Percentiles rank a stretch among this genome's conserved stretches.
Conservation (phyloP, 257 asterid species). For the Solanum gracilifrons region DNA sequence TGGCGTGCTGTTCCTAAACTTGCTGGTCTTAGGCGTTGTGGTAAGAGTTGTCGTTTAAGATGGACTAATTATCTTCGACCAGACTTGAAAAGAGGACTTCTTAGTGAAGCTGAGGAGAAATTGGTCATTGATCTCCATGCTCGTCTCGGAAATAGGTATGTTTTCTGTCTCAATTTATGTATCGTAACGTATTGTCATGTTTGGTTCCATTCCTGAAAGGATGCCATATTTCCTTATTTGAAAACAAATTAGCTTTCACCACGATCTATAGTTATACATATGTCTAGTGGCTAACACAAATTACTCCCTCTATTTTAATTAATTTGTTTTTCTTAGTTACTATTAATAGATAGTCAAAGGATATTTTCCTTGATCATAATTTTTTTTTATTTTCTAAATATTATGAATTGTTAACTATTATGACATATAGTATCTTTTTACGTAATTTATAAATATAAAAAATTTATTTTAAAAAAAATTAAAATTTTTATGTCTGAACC, state of each 20-base stretch:
- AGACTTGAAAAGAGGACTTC: slow-evolving; percentile 90
- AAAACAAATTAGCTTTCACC: background rate
- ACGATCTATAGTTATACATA: background rate
- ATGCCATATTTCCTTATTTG: background rate
- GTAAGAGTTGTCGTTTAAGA: slow-evolving; percentile 92
- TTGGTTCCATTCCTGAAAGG: too few species aligned
- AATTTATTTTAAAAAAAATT: background rate
- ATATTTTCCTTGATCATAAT: background rate
- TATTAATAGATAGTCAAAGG: background rate
- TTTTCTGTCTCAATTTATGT: background rate
- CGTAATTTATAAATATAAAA: background rate
- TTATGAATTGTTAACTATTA: background rate
- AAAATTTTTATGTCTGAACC: fast-evolving
- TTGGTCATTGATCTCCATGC: slow-evolving; percentile 91
- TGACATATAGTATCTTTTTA: background rate
- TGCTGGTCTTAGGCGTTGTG: slow-evolving; percentile 97
- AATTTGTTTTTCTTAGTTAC: background rate
- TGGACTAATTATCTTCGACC: slow-evolving; percentile 99
- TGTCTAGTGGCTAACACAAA: background rate
- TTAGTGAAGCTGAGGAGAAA: slow-evolving; percentile 72
- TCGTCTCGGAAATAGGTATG: slow-evolving; percentile 78
- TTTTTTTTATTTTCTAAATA: background rate
- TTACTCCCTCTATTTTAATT: background rate
- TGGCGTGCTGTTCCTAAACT: slow-evolving; percentile 97
- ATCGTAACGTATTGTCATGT: background rate